phyloP scores from a whole-genome alignment of 225 moss, liverwort and hornwort genomes.

The Polytrichum formosum region DNA sequence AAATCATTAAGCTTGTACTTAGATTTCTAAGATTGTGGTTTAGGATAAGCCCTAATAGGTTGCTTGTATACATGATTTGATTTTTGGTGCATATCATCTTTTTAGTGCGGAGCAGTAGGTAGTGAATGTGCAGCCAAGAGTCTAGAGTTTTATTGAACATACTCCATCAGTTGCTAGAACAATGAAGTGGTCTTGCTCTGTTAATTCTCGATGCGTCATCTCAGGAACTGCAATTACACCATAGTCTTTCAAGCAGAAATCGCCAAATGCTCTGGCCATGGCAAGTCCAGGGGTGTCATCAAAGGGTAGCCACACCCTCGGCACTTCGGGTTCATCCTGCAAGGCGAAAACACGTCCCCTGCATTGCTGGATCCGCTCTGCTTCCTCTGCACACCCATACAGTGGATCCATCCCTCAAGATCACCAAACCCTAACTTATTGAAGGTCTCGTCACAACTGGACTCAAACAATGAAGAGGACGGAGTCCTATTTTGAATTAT shows the following conservation, averaged over 20 bases:
- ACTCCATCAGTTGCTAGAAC: conserved; percentile 59
- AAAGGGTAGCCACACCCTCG: conserved; percentile 54
- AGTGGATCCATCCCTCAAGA: too few species aligned
- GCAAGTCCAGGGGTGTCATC: conserved; percentile 57
- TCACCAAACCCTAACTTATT: too few species aligned
- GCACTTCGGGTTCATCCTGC: conserved; percentile 57
- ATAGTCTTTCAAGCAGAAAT: conserved; percentile 54
- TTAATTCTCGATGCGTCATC: conserved; percentile 50
- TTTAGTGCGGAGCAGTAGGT: too few species aligned
- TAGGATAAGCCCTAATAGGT: too few species aligned
- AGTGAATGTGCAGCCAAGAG: neutral
- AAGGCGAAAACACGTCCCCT: conserved; percentile 53
- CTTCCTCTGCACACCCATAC: conserved; percentile 31
- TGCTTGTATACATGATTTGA: too few species aligned
- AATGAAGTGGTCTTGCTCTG: conserved; percentile 46
- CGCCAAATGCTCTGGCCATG: conserved; percentile 58
- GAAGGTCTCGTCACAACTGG: too few species aligned
- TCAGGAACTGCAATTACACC: conserved; percentile 58
- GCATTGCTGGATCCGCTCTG: conserved; percentile 51
- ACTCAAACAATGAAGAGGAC: too few species aligned
- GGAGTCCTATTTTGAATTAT: too few species aligned
- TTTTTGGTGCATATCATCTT: too few species aligned
- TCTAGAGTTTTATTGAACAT: conserved; percentile 5
- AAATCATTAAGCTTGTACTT: too few species aligned
- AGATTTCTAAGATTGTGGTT: too few species aligned